A percentile compares a stretch with the other conserved stretches of the same genome.
These are phyloP conservation scores for Apostasia ramifera DNA, from an alignment of 106 monocot genomes.

Conservation along the genomic window DNA sequence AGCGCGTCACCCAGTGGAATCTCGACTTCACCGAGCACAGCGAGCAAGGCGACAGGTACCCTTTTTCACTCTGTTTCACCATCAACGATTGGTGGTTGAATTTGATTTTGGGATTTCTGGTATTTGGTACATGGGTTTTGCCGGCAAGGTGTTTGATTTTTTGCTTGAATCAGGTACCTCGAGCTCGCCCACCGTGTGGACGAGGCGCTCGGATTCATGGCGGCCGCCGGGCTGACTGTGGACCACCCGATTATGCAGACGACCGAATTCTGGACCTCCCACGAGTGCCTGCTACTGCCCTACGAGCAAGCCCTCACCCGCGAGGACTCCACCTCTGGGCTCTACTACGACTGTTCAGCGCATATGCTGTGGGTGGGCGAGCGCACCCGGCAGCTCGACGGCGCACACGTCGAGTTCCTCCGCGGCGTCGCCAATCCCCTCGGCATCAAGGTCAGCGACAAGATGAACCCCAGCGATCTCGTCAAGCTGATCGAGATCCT, in stretches of 20 bases:
- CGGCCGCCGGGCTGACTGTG: slow-evolving; percentile 52
- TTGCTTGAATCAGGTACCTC: slow-evolving; percentile 38
- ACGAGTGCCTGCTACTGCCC: slow-evolving; percentile 82
- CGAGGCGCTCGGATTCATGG: slow-evolving; percentile 76
- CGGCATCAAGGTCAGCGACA: slow-evolving; percentile 73
- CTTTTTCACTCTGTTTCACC: background rate
- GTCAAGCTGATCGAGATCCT: slow-evolving; percentile 72
- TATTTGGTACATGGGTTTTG: background rate
- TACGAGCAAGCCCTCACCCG: slow-evolving; percentile 75
- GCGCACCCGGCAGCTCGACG: slow-evolving; percentile 60
- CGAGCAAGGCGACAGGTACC: slow-evolving; percentile 65
- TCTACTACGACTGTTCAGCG: slow-evolving; percentile 73
- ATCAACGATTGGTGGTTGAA: background rate
- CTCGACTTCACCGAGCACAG: slow-evolving; percentile 71
- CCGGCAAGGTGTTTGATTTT: slow-evolving; percentile 4
- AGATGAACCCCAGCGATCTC: slow-evolving; percentile 77
- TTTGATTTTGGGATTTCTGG: background rate
- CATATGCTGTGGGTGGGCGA: slow-evolving; percentile 70
- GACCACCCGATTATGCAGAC: slow-evolving; percentile 72
- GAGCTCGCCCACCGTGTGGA: slow-evolving; percentile 72
- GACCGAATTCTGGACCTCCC: slow-evolving; percentile 78
- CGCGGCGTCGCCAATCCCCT: slow-evolving; percentile 65
- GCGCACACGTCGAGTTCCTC: slow-evolving; percentile 66
- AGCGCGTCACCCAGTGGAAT: slow-evolving; percentile 72
- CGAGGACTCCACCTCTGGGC: slow-evolving; percentile 66